Base-by-base conservation (phyloP, 495 filamentous ascomycete species). In the Aspergillus cristatus region DNA sequence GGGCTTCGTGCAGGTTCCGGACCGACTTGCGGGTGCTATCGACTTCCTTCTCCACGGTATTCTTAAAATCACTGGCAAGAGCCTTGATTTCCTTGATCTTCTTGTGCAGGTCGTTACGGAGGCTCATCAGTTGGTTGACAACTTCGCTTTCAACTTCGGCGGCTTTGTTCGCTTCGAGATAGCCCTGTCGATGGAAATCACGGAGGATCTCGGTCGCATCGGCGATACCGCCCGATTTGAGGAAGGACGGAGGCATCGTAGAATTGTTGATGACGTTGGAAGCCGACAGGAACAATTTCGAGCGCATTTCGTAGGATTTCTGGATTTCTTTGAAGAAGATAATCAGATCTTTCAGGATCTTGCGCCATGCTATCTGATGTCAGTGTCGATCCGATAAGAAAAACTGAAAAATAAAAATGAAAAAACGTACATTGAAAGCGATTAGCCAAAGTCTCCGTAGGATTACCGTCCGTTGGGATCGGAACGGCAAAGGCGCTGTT, bases 81-180 rank as follows among this genome's bases (percentile, higher is more conserved):
- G 74, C 81, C 58, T 91, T 94, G 58, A 98, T 97, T 62, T 98
- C 91, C 62, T 96, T 97, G 50, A 90, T 91, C 66, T 98, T 98
- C 62, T 90, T 85, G 37, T 81, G 79, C 13, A 98, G 69, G 58
- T 98, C 91, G 49, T 78, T 87, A 32, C 91, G 67, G 15, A 98
- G 67, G 11, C 85, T 88, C 4, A 80, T 86, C 32, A 98, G 71
- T 37, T 86, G 84, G 31, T 81, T 72, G 43, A 97, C 86, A 24
- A 98, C 85, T 47, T 95, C 88, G 38, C 77, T 78, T 59, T 96
- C 86, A 40, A 95, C 88, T 45, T 93, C 85, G 17, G 76, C 78
- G 3, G 88, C 85, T 61, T 94, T 94, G 58, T 80, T 86, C n/a
- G 84, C 76, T 56, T 94, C 89, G 4, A 60, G 50, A 29, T 91